phyloP scores from a whole-genome alignment of 305 asterid species.

The Fraxinus velutina region DNA sequence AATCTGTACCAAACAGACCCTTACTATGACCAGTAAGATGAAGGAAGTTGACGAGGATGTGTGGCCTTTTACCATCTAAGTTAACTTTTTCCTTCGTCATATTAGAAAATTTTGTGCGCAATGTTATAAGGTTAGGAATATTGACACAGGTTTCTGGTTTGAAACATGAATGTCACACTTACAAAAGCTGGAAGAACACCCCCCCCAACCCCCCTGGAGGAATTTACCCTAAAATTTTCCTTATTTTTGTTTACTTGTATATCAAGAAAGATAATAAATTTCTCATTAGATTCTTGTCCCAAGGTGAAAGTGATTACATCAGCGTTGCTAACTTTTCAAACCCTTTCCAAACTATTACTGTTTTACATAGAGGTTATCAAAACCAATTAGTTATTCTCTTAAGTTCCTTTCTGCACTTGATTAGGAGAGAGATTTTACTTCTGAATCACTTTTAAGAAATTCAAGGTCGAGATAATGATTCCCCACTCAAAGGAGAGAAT shows the following conservation, averaged over 20 bases:
- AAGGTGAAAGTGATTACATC: neutral
- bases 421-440: constrained; percentile 10
- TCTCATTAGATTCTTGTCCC: neutral
- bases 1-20: too few species aligned
- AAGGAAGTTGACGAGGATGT: neutral
- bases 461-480: constrained; percentile 14
- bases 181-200: neutral
- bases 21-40: neutral
- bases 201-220: neutral
- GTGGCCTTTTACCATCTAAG: neutral
- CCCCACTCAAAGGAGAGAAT: constrained; percentile 35
- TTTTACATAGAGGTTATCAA: neutral
- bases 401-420: constrained; percentile 9
- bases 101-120: neutral
- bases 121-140: neutral
- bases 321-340: neutral
- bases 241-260: neutral
- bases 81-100: neutral
- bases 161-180: neutral
- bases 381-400: neutral
- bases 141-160: neutral
- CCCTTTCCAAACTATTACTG: neutral
- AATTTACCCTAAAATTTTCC: neutral
- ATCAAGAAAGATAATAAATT: neutral
- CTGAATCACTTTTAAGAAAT: constrained; percentile 16